Evolutionary conservation across 371 early-diverging fungal genomes (phyloP), one percentile per base, ranked within the genome.

Genomic region (Rhizopus delemar): DNA sequence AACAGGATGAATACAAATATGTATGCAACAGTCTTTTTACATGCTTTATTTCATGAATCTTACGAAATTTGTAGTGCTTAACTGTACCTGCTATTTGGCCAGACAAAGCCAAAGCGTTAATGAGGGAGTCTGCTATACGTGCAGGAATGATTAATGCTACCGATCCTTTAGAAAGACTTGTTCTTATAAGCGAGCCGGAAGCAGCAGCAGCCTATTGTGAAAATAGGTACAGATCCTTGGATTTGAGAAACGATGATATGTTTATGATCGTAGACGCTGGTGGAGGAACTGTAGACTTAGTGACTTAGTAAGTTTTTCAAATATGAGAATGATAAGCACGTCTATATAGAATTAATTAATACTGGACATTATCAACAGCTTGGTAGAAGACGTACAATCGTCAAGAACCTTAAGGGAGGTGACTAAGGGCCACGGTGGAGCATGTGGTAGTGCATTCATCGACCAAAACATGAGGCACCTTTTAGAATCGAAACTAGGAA

Each of bases 381-480:
- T 38, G 16, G 57, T 62, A 49, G 58, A 55, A 38, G 55, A 38
- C 38, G 29, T 12, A 9, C 39, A 49, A 39, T 46, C 62, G 22
- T 51, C 56, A 13, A 65, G 80, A 43, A 76, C 69, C 7, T 61
- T 84, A 29, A 74, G 74, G 34, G 85, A 84, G 61, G 77, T 77
- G 46, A 84, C 85, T 45, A 78, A 77, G 59, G 85, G 85, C 12
- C 82, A 84, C 34, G 82, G 85, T 43, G 80, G 74, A 16, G 75
- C 78, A 8, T 82, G 82, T 51, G 85, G 85, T 32, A 77, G 80
- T 7, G 81, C 81, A 5, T 84, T 82, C 54, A 61, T 84, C 48
- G 85, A 84, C 66, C 75, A 80, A 46, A 75, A 79, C 45, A 80
- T 84, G 82, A 80, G 81, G 4, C 73, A 69, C n/a, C 64, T 84